These are phyloP conservation scores for Cyclaneusma minus DNA, from an alignment of 2,329 filamentous ascomycete species.

Conservation along the genomic window DNA sequence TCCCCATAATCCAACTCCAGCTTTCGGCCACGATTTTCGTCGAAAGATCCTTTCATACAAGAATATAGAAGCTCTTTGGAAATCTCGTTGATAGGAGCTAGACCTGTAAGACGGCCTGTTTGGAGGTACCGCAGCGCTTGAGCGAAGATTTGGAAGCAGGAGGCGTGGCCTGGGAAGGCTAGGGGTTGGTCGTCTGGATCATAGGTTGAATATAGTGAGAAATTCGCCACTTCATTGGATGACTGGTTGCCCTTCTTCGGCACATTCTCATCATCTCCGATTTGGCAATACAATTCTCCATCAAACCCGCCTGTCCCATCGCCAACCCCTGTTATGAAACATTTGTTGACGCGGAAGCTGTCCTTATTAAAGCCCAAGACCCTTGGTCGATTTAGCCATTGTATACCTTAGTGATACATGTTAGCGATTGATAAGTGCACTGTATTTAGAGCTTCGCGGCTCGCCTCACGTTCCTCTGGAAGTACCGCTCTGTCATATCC, in stretches of 20 bases:
- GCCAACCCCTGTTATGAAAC: too few species aligned
- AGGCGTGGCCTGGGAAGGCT: slow-evolving; percentile 4
- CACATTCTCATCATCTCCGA: too few species aligned
- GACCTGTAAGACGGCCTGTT: background rate
- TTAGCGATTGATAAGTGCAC: too few species aligned
- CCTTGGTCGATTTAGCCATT: slow-evolving; percentile 3
- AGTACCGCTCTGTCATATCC: background rate
- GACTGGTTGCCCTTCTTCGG: too few species aligned
- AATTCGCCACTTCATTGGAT: background rate
- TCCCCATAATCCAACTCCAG: slow-evolving; percentile 6
- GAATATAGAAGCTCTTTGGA: slow-evolving; percentile 5
- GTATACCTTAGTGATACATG: too few species aligned
- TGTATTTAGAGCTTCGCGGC: too few species aligned
- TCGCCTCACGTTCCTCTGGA: too few species aligned
- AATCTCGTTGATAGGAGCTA: background rate
- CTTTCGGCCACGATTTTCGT: slow-evolving; percentile 2
- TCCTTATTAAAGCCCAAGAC: slow-evolving; percentile 7
- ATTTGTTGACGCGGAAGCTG: slow-evolving; percentile 7
- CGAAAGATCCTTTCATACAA: slow-evolving; percentile 3
- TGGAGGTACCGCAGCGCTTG: slow-evolving; percentile 4
- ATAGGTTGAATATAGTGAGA: slow-evolving; percentile 4
- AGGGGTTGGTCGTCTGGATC: slow-evolving; percentile 3
- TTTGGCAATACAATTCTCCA: too few species aligned
- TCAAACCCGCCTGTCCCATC: too few species aligned
- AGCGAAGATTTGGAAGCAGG: slow-evolving; percentile 5